These are phyloP conservation scores for Cyclanthera cordifolia DNA, from an alignment of 306 rosid genomes.

Conservation along the genomic window DNA sequence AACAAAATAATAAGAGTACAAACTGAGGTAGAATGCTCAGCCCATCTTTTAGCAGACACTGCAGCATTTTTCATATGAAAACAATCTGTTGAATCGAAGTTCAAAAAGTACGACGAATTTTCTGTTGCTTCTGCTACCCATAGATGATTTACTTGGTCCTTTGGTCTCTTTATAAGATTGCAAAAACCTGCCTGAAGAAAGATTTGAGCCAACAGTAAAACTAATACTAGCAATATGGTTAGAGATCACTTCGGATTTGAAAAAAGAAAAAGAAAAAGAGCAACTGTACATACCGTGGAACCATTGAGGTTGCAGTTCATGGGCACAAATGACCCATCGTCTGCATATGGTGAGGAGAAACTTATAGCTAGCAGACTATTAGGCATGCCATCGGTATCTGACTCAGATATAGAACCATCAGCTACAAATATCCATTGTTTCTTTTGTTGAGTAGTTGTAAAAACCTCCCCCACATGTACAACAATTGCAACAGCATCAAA, in stretches of 20 bases:
- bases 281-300: not conserved
- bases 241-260: conserved; percentile 3
- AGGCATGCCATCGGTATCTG: conserved; percentile 26
- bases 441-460: conserved; percentile 38
- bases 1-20: not conserved
- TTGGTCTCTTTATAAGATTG: conserved; percentile 44
- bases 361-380: conserved; percentile 67
- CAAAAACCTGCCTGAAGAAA: conserved; percentile 66
- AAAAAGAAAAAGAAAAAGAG: not conserved
- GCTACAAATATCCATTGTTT: conserved; percentile 86
- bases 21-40: conserved; percentile 35
- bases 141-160: conserved; percentile 47
- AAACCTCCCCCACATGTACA: conserved; percentile 66
- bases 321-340: conserved; percentile 40
- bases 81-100: conserved; percentile 39
- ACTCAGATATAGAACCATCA: conserved; percentile 51
- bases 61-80: conserved; percentile 63
- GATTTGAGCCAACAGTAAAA: not conserved
- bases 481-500: conserved; percentile 65
- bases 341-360: conserved; percentile 48
- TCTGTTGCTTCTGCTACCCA: conserved; percentile 85
- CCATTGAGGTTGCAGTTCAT: conserved; percentile 44
- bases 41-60: conserved; percentile 52
- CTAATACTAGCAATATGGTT: not conserved
- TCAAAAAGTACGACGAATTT: conserved; percentile 50